Conservation (phyloP, 495 filamentous ascomycete genomes). For the Amphirosellinia nigrospora region DNA sequence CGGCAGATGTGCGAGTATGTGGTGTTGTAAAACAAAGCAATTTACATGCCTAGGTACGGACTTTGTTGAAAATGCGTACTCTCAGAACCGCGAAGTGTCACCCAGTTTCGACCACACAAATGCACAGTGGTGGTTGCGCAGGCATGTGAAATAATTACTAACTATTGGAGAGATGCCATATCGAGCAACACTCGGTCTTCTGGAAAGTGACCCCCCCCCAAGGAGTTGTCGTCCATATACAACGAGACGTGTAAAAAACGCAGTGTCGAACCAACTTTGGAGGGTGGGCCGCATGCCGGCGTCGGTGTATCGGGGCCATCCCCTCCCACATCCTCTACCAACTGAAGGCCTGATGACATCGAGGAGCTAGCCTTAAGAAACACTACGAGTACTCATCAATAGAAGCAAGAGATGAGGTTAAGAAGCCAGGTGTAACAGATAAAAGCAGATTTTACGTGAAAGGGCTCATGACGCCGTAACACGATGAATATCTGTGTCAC, state of each 20-base stretch:
- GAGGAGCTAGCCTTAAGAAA: background rate
- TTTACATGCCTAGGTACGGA: background rate
- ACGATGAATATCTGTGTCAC: background rate
- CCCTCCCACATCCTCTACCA: background rate
- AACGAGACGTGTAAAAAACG: background rate
- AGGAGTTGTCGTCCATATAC: slow-evolving; percentile 8
- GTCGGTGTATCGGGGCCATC: slow-evolving; percentile 10
- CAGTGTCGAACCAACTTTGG: slow-evolving; percentile 17
- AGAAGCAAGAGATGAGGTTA: background rate
- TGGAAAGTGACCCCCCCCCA: background rate
- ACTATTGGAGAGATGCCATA: background rate
- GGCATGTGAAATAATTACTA: background rate
- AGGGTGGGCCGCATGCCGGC: slow-evolving; percentile 19
- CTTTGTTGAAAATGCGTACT: background rate
- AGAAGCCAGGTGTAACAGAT: background rate
- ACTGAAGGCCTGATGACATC: too few relatives aligned
- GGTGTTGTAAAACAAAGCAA: background rate
- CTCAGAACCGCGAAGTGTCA: background rate
- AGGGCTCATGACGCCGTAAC: background rate
- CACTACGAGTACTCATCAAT: background rate
- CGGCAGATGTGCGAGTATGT: background rate
- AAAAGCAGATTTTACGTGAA: background rate
- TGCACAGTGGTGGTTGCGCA: background rate
- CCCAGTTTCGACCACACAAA: background rate
- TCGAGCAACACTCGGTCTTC: background rate